These are phyloP conservation scores for Leucosporidium scottii DNA, from an alignment of 768 basidiomycete species.

Conservation along the genomic window DNA sequence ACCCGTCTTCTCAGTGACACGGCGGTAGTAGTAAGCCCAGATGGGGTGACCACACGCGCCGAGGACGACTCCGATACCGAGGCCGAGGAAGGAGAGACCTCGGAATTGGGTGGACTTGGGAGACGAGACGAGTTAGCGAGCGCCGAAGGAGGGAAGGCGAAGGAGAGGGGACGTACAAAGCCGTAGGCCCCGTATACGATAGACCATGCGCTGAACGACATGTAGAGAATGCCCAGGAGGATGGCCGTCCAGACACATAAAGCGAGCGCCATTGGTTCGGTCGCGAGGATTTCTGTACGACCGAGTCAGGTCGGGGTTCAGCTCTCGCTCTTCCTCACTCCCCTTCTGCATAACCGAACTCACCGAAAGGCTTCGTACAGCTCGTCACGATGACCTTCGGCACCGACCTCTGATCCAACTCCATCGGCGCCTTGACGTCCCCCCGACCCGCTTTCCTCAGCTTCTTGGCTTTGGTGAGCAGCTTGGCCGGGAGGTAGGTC, in stretches of 20 bases:
- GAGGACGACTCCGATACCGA: conserved; percentile 41
- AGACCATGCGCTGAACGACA: conserved; percentile 42
- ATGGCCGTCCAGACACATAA: conserved; percentile 60
- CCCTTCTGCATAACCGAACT: conserved; percentile 35
- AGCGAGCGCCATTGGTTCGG: conserved; percentile 68
- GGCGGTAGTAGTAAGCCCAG: conserved; percentile 35
- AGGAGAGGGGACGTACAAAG: conserved; percentile 36
- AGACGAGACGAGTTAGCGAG: neutral
- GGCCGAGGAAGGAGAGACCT: conserved; percentile 17
- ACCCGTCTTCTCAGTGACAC: conserved; percentile 6
- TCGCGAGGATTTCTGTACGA: conserved; percentile 48
- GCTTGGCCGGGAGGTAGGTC: conserved; percentile 59
- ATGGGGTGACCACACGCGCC: conserved; percentile 38
- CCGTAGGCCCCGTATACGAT: conserved; percentile 42
- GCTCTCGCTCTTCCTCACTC: neutral
- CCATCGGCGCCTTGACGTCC: conserved; percentile 55
- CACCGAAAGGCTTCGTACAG: conserved; percentile 66
- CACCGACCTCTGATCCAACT: conserved; percentile 50
- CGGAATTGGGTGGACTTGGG: conserved; percentile 1
- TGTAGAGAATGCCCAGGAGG: conserved; percentile 43
- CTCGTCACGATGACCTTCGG: conserved; percentile 51
- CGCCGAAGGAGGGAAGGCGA: neutral
- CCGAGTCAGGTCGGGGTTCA: neutral
- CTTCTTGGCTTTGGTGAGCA: conserved; percentile 45
- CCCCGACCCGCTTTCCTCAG: conserved; percentile 56